Evolutionary conservation across 2,329 filamentous ascomycete species (phyloP).

Genomic region (Rasamsonia emersonii): DNA sequence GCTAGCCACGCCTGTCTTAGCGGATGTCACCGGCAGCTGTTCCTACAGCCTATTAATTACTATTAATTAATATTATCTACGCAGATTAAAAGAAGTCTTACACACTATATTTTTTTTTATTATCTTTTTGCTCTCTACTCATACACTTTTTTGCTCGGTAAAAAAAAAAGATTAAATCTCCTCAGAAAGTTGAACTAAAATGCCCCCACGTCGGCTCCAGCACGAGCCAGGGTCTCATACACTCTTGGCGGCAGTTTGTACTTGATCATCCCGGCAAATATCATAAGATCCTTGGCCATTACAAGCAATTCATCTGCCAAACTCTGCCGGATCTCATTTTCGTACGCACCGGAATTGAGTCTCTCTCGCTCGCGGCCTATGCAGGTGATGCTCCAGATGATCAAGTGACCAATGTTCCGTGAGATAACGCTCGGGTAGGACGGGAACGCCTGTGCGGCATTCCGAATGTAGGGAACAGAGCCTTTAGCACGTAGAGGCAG

Average conservation of each 20-base stretch:
- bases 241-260: constrained; percentile 82
- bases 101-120: too few relatives aligned
- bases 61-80: too few relatives aligned
- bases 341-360: constrained; percentile 63
- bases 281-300: constrained; percentile 82
- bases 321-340: constrained; percentile 38
- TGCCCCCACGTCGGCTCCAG: constrained; percentile 56
- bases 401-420: constrained; percentile 78
- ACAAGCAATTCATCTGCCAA: constrained; percentile 64
- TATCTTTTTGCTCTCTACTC: not conserved
- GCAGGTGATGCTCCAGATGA: constrained; percentile 88
- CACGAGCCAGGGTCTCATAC: constrained; percentile 79
- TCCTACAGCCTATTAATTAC: too few relatives aligned
- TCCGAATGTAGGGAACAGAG: constrained; percentile 70
- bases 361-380: constrained; percentile 70
- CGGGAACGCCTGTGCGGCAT: constrained; percentile 71
- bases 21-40: too few relatives aligned
- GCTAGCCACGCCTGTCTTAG: too few relatives aligned
- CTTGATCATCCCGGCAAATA: constrained; percentile 85
- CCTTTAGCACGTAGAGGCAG: constrained; percentile 69
- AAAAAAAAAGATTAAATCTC: too few relatives aligned
- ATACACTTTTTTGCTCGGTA: too few relatives aligned
- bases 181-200: constrained; percentile 17
- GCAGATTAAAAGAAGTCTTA: too few relatives aligned
- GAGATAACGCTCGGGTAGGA: constrained; percentile 70